Base-by-base conservation (phyloP, 192 early-diverging fungal genomes). In the Thoreauomyces humboldtii region DNA sequence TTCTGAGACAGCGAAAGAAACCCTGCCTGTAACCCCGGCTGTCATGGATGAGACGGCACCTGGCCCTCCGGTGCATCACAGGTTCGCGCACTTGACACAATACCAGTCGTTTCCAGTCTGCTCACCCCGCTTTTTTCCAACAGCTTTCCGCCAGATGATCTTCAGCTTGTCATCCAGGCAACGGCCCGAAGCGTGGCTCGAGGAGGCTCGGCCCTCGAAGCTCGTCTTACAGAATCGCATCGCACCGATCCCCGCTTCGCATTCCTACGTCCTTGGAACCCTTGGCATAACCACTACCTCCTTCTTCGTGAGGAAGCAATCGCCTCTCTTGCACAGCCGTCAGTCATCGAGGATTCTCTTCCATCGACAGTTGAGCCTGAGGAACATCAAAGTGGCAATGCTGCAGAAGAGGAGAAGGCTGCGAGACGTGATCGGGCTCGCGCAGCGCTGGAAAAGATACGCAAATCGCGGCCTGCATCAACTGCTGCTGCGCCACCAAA, bases 211-310 rank as follows among this genome's bases (percentile, higher is more conserved):
- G 64, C 42, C 5, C 64, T 81, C 22, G 81, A 83, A 58, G 36
- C 61, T 5, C 73, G 75, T 63, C 67, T 83, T 33, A 62, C 65
- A 22, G 70, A 61, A 38, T 65, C 77, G 50, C 60, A 79, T 43
- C 60, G 63, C 19, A 66, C 54, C 19, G 75, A 81, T 53, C 74
- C 79, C 2, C 69, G 71, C 27, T 81, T 81, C 54, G 65, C 60
- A n/a, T 83, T 83, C 52, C 46, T 83, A 24, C 50, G 67, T 7
- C 81, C 81, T 19, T 81, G 77, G 77, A 79, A 81, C 54, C 41
- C 55, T 11, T 70, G 42, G 44, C 61, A 83, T 65, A 44, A 66
- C n/a, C 73, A 83, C 47, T 83, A 81, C 29, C 1, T 6, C 15
- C 19, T 15, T 15, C 34, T 57, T 2, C 31, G 55, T 2, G 55